Conservation (phyloP, 306 rosid genomes). For the Neltuma alba region DNA sequence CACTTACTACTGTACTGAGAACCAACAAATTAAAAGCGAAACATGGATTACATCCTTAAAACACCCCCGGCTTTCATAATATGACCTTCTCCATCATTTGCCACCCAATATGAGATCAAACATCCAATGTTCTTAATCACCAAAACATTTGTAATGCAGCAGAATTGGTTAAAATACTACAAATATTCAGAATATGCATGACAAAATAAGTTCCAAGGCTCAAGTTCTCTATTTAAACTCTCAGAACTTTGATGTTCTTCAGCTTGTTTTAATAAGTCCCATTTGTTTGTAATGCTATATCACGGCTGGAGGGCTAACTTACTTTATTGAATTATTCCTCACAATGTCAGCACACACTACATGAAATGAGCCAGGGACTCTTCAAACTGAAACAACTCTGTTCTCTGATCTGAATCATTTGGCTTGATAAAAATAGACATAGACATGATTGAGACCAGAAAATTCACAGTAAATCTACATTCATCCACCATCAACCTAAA, state of each 20-base stretch:
- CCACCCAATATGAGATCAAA: neutral
- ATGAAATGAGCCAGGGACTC: neutral
- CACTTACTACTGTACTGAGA: too few relatives aligned
- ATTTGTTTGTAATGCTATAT: neutral
- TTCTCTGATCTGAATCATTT: neutral
- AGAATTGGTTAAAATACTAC: neutral
- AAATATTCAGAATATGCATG: neutral
- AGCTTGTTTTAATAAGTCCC: neutral
- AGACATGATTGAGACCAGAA: neutral
- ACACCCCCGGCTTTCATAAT: too few relatives aligned
- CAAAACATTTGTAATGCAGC: neutral
- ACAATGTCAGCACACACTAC: neutral
- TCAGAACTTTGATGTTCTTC: neutral
- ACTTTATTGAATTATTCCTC: neutral
- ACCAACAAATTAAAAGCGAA: too few relatives aligned
- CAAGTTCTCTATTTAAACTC: neutral
- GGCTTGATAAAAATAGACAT: neutral
- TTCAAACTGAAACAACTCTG: neutral
- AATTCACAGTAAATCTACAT: constrained; percentile 7
- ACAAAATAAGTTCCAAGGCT: neutral
- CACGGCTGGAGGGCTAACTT: neutral
- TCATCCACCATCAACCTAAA: constrained; percentile 15
- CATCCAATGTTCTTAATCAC: neutral
- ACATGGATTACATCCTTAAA: too few relatives aligned
- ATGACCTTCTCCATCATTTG: neutral